phyloP scores from a whole-genome alignment of 164 flowering plant species.

The Paratinospora sagittata region DNA sequence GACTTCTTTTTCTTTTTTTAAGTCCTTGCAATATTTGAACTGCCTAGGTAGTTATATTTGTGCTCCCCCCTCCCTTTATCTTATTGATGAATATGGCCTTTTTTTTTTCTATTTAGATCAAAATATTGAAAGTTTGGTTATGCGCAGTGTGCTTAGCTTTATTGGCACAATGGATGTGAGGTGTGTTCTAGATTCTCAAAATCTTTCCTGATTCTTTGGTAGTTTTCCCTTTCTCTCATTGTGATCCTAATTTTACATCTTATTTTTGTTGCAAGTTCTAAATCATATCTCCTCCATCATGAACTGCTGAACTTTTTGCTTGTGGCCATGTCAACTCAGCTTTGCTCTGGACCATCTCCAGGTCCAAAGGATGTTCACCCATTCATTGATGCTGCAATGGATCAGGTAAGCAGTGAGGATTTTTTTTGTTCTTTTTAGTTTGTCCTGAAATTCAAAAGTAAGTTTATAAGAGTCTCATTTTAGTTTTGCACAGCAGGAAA shows the following conservation, averaged over 20 bases:
- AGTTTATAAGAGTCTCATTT: slow-evolving; percentile 7
- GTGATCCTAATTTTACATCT: slow-evolving; percentile 18
- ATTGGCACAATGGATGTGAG: slow-evolving; percentile 69
- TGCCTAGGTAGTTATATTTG: not conserved
- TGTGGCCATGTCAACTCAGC: slow-evolving; percentile 92
- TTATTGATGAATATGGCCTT: not conserved
- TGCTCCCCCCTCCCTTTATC: not conserved
- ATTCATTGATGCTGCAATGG: slow-evolving; percentile 82
- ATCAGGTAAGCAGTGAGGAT: slow-evolving; percentile 44
- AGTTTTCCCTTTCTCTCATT: not conserved
- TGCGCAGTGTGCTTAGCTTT: slow-evolving; percentile 63
- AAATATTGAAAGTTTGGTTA: slow-evolving; percentile 48
- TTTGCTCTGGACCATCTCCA: slow-evolving; percentile 81
- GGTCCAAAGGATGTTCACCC: slow-evolving; percentile 83
- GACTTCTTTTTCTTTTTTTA: too few species aligned
- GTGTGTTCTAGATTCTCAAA: slow-evolving; percentile 33
- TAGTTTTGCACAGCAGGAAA: slow-evolving; percentile 48
- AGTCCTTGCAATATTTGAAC: too few species aligned
- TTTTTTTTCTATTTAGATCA: slow-evolving; percentile 47
- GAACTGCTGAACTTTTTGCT: slow-evolving; percentile 88
- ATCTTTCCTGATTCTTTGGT: not conserved
- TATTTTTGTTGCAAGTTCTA: slow-evolving; percentile 40
- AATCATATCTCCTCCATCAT: slow-evolving; percentile 65
- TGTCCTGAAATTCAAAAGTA: slow-evolving; percentile 1
- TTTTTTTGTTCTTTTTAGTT: slow-evolving; percentile 5